Evolutionary conservation across 148 eudicot genomes (phyloP).

Genomic region (Chenopodium album): DNA sequence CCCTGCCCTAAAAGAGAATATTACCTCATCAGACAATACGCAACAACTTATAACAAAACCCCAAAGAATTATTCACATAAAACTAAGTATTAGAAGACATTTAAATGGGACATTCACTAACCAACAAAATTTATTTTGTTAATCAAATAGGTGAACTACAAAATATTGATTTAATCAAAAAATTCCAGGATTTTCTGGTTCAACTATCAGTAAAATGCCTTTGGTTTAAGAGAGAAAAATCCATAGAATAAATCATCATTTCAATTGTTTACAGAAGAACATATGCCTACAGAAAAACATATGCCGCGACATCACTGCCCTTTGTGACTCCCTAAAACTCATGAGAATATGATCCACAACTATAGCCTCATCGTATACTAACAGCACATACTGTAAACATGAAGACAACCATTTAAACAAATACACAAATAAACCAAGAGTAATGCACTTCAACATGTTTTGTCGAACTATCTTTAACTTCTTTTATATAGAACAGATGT

Average conservation of each 20-base stretch:
- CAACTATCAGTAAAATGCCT: not conserved
- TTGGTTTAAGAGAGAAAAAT: not conserved
- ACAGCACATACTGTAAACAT: not conserved
- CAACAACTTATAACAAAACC: not conserved
- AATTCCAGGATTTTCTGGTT: not conserved
- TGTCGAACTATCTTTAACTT: not conserved
- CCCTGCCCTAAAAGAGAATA: not conserved
- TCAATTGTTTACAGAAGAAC: not conserved
- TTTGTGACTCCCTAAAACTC: not conserved
- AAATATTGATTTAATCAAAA: not conserved
- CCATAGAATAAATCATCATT: not conserved
- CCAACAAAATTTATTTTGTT: conserved; percentile 1
- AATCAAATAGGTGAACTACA: conserved; percentile 5
- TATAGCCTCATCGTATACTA: not conserved
- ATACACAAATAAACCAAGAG: not conserved
- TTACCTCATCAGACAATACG: not conserved
- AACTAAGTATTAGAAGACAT: not conserved
- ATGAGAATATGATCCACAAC: not conserved
- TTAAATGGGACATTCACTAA: conserved; percentile 10
- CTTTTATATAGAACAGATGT: not conserved
- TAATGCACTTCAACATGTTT: not conserved
- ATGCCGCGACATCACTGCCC: not conserved
- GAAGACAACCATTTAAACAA: not conserved
- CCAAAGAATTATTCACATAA: not conserved
- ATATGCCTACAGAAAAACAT: not conserved